These are phyloP conservation scores for Chiua virens DNA, from an alignment of 768 basidiomycete species.

Conservation along the genomic window DNA sequence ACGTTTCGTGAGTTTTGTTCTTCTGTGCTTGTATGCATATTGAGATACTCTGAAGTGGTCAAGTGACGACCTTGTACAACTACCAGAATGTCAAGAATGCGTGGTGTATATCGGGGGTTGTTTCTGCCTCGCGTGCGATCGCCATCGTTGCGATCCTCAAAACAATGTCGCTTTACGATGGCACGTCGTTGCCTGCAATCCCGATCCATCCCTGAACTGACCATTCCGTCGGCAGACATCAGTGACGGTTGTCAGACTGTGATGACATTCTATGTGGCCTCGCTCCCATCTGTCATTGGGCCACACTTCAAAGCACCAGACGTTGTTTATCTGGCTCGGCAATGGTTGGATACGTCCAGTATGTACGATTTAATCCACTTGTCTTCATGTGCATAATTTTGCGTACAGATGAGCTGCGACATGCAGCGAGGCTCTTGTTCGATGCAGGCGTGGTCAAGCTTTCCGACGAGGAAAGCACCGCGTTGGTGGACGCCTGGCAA, in stretches of 20 bases:
- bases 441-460: conserved; percentile 70
- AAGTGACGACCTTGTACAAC: conserved; percentile 43
- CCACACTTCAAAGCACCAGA: conserved; percentile 63
- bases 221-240: conserved; percentile 46
- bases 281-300: conserved; percentile 64
- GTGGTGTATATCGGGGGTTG: conserved; percentile 75
- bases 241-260: conserved; percentile 70
- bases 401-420: conserved; percentile 65
- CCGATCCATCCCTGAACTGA: background rate
- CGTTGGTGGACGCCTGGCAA: conserved; percentile 62
- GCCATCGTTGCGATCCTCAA: conserved; percentile 67
- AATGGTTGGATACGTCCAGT: conserved; percentile 81
- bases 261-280: conserved; percentile 77
- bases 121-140: conserved; percentile 70
- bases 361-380: conserved; percentile 16
- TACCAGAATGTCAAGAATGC: conserved; percentile 37
- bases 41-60: conserved; percentile 14
- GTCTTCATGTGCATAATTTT: conserved; percentile 4
- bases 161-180: conserved; percentile 71
- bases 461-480: conserved; percentile 63
- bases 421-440: conserved; percentile 75
- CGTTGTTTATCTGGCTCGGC: conserved; percentile 66
- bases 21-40: background rate
- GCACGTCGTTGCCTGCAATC: conserved; percentile 32
- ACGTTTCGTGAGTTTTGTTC: conserved; percentile 43